Percentiles rank a stretch among this genome's conserved stretches.
These are phyloP conservation scores for Phaffia tasmanica DNA, from an alignment of 768 basidiomycete species.

Conservation along the genomic window DNA sequence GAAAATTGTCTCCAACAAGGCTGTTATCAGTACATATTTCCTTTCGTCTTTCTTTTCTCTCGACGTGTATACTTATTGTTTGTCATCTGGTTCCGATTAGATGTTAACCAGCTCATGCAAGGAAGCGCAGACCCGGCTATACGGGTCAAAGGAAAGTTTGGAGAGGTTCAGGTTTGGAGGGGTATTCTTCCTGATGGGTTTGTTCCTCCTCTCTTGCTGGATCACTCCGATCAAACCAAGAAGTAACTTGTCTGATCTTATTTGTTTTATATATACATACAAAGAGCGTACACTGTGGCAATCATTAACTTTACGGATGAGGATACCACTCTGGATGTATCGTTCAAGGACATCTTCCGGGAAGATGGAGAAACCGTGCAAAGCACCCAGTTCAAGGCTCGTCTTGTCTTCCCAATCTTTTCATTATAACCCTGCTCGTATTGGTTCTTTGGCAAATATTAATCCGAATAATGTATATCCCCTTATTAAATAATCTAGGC, in stretches of 20 bases:
- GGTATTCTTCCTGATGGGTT: not conserved
- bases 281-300: constrained; percentile 14
- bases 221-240: too few species aligned
- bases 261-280: not conserved
- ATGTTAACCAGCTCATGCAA: constrained; percentile 3
- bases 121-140: not conserved
- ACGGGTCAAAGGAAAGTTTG: constrained; percentile 2
- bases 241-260: too few species aligned
- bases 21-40: not conserved
- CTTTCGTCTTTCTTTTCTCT: too few species aligned
- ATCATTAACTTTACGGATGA: constrained; percentile 20
- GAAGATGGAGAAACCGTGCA: constrained; percentile 6
- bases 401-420: not conserved
- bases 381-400: not conserved
- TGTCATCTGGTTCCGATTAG: not conserved
- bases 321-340: constrained; percentile 13
- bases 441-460: not conserved
- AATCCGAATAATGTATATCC: not conserved
- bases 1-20: constrained; percentile 15
- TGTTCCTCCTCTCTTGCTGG: not conserved
- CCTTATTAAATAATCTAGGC: not conserved
- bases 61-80: not conserved
- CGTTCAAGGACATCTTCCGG: constrained; percentile 17
- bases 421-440: not conserved
- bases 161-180: constrained; percentile 18